A percentile compares a stretch with the other conserved stretches of the same genome.
Evolutionary conservation across 2,329 filamentous ascomycete species (phyloP).

Genomic region (Penicillium sp.): DNA sequence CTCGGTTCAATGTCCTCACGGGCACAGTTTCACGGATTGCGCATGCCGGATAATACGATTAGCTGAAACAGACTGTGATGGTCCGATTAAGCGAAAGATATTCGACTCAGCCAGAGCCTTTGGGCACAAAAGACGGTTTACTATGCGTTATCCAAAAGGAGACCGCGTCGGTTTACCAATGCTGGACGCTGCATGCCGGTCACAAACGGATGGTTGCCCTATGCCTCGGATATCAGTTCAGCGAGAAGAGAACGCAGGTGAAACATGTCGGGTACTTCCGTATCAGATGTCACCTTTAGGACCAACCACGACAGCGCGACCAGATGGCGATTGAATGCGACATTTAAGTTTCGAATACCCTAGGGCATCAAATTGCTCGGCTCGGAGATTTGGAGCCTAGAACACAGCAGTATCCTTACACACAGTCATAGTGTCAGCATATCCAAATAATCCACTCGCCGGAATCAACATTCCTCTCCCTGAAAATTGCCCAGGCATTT

Average conservation of each 20-base stretch:
- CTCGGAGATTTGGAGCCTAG: conserved; percentile 28
- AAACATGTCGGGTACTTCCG: conserved; percentile 52
- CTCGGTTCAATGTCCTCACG: conserved; percentile 58
- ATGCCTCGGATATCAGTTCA: conserved; percentile 39
- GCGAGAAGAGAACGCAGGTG: conserved; percentile 51
- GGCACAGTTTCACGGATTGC: conserved; percentile 65
- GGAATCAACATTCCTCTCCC: conserved; percentile 47
- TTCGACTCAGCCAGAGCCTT: conserved; percentile 48
- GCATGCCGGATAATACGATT: conserved; percentile 70
- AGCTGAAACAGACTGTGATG: conserved; percentile 47
- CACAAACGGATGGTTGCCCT: conserved; percentile 57
- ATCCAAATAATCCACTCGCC: conserved; percentile 54
- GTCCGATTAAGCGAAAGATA: conserved; percentile 37
- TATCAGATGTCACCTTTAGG: conserved; percentile 53
- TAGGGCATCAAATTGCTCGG: conserved; percentile 22
- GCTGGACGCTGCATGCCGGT: conserved; percentile 62
- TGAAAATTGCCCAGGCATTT: conserved; percentile 29
- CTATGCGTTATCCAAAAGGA: conserved; percentile 46
- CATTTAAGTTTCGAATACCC: conserved; percentile 18
- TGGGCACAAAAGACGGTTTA: conserved; percentile 44
- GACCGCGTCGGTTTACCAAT: conserved; percentile 56
- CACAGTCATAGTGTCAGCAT: conserved; percentile 41
- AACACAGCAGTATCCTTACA: conserved; percentile 47
- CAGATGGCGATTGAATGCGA: conserved; percentile 14
- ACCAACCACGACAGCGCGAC: conserved; percentile 28